Conservation (phyloP, 2,329 filamentous ascomycete genomes). For the Paecilomyces sp. region DNA sequence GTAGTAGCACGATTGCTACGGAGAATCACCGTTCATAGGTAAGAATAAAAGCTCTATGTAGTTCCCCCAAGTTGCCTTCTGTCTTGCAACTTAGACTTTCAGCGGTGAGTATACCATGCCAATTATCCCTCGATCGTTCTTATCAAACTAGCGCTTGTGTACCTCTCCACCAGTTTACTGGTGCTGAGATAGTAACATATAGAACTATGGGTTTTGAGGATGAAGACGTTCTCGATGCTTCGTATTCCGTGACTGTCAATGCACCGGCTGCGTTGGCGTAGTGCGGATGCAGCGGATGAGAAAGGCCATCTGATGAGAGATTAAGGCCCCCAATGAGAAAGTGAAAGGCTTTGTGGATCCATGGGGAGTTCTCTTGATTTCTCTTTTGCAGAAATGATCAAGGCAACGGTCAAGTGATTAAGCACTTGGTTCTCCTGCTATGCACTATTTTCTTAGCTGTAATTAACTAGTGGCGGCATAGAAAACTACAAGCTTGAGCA, state of each 20-base stretch:
- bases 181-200: neutral
- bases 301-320: conserved; percentile 7
- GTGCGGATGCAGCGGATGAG: conserved; percentile 4
- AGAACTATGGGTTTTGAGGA: neutral
- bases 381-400: conserved; percentile 6
- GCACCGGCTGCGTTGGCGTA: neutral
- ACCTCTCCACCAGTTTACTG: neutral
- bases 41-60: too few relatives aligned
- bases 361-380: conserved; percentile 6
- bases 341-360: conserved; percentile 6
- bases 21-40: neutral
- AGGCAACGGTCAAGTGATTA: conserved; percentile 5
- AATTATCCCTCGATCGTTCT: neutral
- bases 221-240: neutral
- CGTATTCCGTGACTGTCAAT: neutral
- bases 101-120: neutral
- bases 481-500: neutral
- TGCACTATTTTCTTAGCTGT: neutral
- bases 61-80: too few relatives aligned
- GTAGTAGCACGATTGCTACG: neutral
- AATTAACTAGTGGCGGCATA: neutral
- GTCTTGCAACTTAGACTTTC: neutral
- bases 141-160: neutral
- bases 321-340: neutral
- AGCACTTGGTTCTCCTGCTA: neutral